Evolutionary conservation across 495 filamentous ascomycete species (phyloP).

Genomic region (Mytilinidion resinicola): DNA sequence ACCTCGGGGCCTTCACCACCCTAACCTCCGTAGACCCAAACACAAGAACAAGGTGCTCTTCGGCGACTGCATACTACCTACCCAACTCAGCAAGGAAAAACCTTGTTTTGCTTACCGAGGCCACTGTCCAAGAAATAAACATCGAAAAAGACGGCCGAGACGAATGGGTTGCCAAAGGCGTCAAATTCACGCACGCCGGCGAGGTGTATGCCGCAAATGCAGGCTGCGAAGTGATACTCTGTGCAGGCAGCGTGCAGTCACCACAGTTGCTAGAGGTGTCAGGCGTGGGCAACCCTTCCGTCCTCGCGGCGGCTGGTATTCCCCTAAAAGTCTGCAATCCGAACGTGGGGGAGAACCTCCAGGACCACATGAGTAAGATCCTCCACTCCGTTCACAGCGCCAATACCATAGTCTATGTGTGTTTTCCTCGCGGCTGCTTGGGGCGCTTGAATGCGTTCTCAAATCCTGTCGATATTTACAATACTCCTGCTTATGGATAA

Average conservation of each 20-base stretch:
- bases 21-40: conserved; percentile 37
- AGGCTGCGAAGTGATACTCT: conserved; percentile 29
- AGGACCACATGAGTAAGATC: conserved; percentile 40
- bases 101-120: conserved; percentile 25
- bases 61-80: conserved; percentile 15
- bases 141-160: conserved; percentile 7
- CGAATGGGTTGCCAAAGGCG: conserved; percentile 22
- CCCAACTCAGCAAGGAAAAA: conserved; percentile 9
- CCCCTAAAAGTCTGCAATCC: conserved; percentile 18
- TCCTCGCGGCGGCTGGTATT: conserved; percentile 26
- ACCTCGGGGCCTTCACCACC: conserved; percentile 44
- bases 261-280: conserved; percentile 36
- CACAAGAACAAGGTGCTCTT: conserved; percentile 5
- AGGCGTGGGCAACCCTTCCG: conserved; percentile 32
- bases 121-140: conserved; percentile 7
- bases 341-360: conserved; percentile 44
- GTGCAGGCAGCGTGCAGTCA: conserved; percentile 27
- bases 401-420: no score
- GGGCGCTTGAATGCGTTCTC: no score
- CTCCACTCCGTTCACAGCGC: not conserved
- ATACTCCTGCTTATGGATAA: no score
- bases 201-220: conserved; percentile 29
- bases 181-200: conserved; percentile 35
- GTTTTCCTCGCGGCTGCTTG: no score
- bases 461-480: no score